These are phyloP conservation scores for Colletotrichum sp. DNA, from an alignment of 2,329 filamentous ascomycete genomes.

Conservation along the genomic window DNA sequence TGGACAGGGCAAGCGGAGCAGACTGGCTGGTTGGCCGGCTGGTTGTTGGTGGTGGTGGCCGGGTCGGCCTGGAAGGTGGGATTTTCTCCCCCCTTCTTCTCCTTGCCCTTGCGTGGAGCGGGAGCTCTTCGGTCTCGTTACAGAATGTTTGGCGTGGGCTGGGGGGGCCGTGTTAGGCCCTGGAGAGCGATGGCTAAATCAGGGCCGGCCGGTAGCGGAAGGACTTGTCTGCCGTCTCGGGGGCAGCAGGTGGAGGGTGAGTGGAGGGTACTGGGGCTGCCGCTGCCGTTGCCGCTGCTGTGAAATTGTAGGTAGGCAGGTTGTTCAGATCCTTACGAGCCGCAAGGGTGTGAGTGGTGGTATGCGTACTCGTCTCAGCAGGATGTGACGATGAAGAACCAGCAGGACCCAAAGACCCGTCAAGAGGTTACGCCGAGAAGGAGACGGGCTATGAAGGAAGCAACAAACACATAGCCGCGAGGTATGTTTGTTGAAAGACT, in stretches of 20 bases:
- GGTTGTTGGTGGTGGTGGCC: neutral
- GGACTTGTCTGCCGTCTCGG: neutral
- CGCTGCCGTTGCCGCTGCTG: neutral
- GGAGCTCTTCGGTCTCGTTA: slow-evolving; percentile 21
- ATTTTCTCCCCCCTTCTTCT: neutral
- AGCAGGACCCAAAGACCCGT: neutral
- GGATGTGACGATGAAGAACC: neutral
- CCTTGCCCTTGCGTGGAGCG: slow-evolving; percentile 21
- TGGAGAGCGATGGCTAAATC: slow-evolving; percentile 2
- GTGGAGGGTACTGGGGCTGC: neutral
- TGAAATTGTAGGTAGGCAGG: neutral
- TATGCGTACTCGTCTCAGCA: neutral
- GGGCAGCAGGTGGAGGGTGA: neutral
- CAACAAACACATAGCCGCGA: slow-evolving; percentile 7
- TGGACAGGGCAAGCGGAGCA: neutral
- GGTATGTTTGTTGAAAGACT: neutral
- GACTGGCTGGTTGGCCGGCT: neutral
- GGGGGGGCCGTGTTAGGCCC: slow-evolving; percentile 18
- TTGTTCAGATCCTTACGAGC: neutral
- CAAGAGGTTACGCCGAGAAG: neutral
- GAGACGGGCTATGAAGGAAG: slow-evolving; percentile 2
- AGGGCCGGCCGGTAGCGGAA: slow-evolving; percentile 16
- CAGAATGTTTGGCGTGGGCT: slow-evolving; percentile 21
- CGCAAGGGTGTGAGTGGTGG: neutral
- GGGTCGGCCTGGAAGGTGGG: slow-evolving; percentile 12